These are phyloP conservation scores for Myxozyma vanderwaltii DNA, from an alignment of 805 yeast species.

Conservation along the genomic window DNA sequence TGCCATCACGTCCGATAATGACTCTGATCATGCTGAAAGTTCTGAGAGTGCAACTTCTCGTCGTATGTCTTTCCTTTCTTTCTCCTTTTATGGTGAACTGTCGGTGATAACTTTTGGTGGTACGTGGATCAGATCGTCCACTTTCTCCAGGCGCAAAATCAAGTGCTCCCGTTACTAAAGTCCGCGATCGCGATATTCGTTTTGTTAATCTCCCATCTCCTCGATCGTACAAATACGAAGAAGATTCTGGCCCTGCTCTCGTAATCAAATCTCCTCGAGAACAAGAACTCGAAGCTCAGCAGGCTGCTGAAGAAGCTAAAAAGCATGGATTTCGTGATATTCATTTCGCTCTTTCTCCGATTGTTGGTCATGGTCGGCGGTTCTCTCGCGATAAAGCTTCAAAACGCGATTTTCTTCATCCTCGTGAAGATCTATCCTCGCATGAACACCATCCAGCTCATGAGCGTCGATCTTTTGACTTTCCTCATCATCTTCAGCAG, in stretches of 20 bases:
- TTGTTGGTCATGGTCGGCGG: slow-evolving; percentile 13
- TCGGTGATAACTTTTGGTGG: neutral
- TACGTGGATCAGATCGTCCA: neutral
- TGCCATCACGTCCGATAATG: slow-evolving; percentile 3
- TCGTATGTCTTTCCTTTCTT: neutral
- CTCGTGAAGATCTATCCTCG: neutral
- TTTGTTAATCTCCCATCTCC: slow-evolving; percentile 64
- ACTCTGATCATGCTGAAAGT: slow-evolving; percentile 7
- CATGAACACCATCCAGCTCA: neutral
- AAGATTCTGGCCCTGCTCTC: slow-evolving; percentile 78
- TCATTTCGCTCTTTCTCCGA: slow-evolving; percentile 26
- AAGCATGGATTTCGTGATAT: slow-evolving; percentile 36
- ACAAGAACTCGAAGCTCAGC: slow-evolving; percentile 37
- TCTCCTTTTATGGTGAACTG: neutral
- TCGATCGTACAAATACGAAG: slow-evolving; percentile 18
- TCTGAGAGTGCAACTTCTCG: slow-evolving; percentile 5
- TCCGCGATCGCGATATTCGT: slow-evolving; percentile 47
- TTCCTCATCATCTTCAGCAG: no score
- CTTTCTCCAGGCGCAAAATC: neutral
- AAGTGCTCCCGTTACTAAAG: neutral
- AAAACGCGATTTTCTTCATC: neutral
- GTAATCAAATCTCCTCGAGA: slow-evolving; percentile 79
- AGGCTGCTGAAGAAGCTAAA: slow-evolving; percentile 32
- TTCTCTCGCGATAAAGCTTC: neutral
- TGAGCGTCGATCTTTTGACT: no score